Base-by-base conservation (phyloP, 192 early-diverging fungal species). In the Chytriomyces confervae region DNA sequence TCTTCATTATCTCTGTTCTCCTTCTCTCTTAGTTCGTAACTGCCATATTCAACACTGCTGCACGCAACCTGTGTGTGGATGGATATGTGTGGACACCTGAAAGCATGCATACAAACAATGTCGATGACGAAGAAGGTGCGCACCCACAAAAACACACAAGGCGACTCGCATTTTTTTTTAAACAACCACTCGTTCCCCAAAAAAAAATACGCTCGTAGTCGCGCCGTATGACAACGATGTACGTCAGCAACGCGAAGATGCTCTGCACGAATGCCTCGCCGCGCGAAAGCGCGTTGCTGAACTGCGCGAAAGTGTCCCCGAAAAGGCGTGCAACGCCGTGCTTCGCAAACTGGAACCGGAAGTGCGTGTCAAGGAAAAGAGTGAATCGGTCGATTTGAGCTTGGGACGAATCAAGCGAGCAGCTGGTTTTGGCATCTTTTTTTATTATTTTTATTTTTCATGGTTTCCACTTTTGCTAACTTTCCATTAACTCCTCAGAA, bases 241-340 rank as follows among this genome's bases (percentile, higher is more conserved):
- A 45, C 53, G 72, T 45, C n/a, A 8, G 1, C 23, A 18, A 9
- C 27, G 72, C 18, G 61, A 74, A 49, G 16, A 10, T 1, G 43
- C 46, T 8, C 48, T 27, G 57, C 61, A 62, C 16, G 20, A 8
- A 18, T 10, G 4, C 61, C 7, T 7, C 18, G 61, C 20, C 1
- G 9, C 62, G 51, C 53, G 72, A 8, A 46, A 18, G n/a, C 72
- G 72, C 72, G 53, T 74, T 13, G 72, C 72, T 18, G 44, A 44
- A 43, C 27, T 43, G 44, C 72, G 72, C 10, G 44, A 23, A 13
- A n/a, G 7, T 11, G 61, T 60, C 6, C 60, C 72, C 0, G 44
- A n/a, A 18, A 7, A 9, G 43, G 10, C 9, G 43, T 74, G 53
- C 13, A 36, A 6, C 5, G 23, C 16, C 44, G 47, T 50, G 43